These are phyloP conservation scores for Polyporus arcularius DNA, from an alignment of 768 basidiomycete genomes.

Conservation along the genomic window DNA sequence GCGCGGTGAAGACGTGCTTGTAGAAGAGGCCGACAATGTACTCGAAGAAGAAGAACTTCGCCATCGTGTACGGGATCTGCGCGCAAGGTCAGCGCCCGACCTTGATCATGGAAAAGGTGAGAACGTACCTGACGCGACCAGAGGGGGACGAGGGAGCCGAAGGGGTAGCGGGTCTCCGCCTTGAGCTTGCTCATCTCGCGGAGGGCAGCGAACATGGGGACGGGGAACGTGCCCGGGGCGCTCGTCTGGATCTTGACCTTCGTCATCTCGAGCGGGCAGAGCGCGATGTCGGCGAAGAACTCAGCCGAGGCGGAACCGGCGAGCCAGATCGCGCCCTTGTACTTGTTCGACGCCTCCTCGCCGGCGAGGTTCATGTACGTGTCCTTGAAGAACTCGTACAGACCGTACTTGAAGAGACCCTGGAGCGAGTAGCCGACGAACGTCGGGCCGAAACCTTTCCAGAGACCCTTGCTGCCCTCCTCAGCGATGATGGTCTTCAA, in stretches of 20 bases:
- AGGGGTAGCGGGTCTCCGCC: conserved; percentile 78
- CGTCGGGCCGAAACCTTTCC: conserved; percentile 95
- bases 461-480: conserved; percentile 83
- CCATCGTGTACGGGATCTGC: conserved; percentile 98
- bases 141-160: conserved; percentile 81
- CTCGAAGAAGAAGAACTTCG: conserved; percentile 97
- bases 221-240: conserved; percentile 74
- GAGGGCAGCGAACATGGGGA: conserved; percentile 69
- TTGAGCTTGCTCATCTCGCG: conserved; percentile 67
- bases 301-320: conserved; percentile 94
- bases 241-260: conserved; percentile 91
- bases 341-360: conserved; percentile 74
- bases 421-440: conserved; percentile 92
- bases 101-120: background rate
- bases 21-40: conserved; percentile 87
- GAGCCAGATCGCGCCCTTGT: conserved; percentile 91
- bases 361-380: conserved; percentile 87
- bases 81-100: background rate
- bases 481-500: conserved; percentile 71
- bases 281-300: conserved; percentile 93
- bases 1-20: conserved; percentile 79
- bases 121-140: conserved; percentile 80
- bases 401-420: conserved; percentile 98
- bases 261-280: conserved; percentile 94
- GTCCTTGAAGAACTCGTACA: conserved; percentile 98